Evolutionary conservation across 106 monocot species (phyloP), one percentile per base, ranked within the genome.

Genomic region (Dioscorea dumetorum): DNA sequence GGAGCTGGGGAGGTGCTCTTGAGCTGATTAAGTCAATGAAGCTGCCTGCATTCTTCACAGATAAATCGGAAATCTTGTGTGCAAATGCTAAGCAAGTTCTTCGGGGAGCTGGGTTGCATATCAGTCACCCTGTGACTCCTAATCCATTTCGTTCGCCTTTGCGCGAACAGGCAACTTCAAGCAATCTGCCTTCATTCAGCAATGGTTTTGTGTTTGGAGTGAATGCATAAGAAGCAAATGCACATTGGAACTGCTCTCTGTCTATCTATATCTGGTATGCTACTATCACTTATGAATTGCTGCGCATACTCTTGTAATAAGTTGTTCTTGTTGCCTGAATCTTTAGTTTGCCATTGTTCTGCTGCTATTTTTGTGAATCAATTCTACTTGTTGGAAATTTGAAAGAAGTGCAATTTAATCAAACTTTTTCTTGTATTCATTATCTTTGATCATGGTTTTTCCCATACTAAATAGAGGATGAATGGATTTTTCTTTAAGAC

Each of bases 81-180:
- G 54, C 81, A 10, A 75, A 67, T 60, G 81, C 78, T 5, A 85
- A 85, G 78, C 77, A 78, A 64, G 81, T 81, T 3, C 70, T 85
- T 22, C 81, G 85, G 8, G 74, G 61, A 9, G 81, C 70, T 9
- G 85, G 85, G 60, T 24, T 85, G 49, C 77, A 85, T 23, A 64
- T 85, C 22, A 71, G 70, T 19, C 81, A 85, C 32, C 85, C 81
- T 16, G 80, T 85, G 74, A 74, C 74, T 11, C 77, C 85, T 10
- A 85, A 85, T 50, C 85, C 80, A 10, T 85, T 85, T 33, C 70
- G 85, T 33, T 85, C 85, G 0, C 85, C 85, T 11, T 49, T 85
- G 10, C 34, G 35, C 22, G 78, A 78, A 24, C 69, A 71, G 64
- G 53, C 62, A 65, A 70, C 73, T 67, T 81, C 85, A 1, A 67